Evolutionary conservation across 2,329 filamentous ascomycete species (phyloP), one percentile per base, ranked within the genome.

Genomic region (Aureobasidium pullulans): DNA sequence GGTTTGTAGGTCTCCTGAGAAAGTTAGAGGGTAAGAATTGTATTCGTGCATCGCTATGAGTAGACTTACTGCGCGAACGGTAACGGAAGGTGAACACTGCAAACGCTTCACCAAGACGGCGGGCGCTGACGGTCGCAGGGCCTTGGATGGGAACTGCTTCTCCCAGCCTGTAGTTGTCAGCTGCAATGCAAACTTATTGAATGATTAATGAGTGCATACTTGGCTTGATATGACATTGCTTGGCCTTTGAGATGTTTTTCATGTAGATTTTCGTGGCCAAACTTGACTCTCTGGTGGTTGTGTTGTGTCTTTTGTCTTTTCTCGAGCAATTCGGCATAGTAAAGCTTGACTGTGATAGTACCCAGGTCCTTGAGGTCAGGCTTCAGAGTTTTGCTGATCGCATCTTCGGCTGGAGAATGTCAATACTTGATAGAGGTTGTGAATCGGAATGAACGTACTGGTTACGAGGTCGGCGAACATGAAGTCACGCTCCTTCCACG

Each of bases 21-120:
- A 15, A 31, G 9, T n/a, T 59, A 19, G 59, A 50, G 16, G n/a
- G 9, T 56, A 9, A 23, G 62, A 62, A 9, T 67, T 50, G 1
- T 64, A 62, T 11, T 68, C 65, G 7, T 66, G 13, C 2, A 66
- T 61, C 28, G 65, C 42, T 7, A 67, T 60, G 34, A 69, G 64
- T 0, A 68, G 43, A 13, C 60, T 39, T 49, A 66, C 66, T 60
- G 7, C 40, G 16, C 6, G 64, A 66, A 31, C 63, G 64, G 54
- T 67, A 69, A 8, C 53, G 23, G 60, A 68, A 66, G 6, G 63
- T 50, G 60, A 66, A 64, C 0, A 37, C 60, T 4, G 62, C 64
- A 64, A 65, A n/a, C 63, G 56, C 1, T 69, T 71, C 10, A 62
- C 67, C 1, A 68, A 66, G 10, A 68, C 65, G 3, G 66, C 67